Conservation (phyloP, 2,329 filamentous ascomycete genomes). For the Arachnomyces sp. region DNA sequence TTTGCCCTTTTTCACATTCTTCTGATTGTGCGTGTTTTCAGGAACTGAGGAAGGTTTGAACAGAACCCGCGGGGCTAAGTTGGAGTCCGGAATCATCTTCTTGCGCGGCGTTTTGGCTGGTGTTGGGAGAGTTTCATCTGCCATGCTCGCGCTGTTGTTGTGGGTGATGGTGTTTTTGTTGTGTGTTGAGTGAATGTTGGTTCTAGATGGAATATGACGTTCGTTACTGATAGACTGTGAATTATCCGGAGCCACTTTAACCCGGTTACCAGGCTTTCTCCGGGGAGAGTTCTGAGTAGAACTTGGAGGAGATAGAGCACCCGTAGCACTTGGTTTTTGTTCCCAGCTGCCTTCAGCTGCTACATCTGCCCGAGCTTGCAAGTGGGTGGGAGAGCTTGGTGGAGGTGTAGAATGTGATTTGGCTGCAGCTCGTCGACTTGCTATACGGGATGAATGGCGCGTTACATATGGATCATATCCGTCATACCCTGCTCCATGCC, state of each 20-base stretch:
- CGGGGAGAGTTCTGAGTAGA: constrained; percentile 21
- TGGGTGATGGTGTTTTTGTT: constrained; percentile 6
- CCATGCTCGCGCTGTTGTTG: constrained; percentile 19
- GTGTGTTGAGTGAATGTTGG: constrained; percentile 8
- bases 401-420: constrained; percentile 22
- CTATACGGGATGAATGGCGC: constrained; percentile 34
- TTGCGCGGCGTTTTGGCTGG: constrained; percentile 57
- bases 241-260: constrained; percentile 11
- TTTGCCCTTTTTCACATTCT: constrained; percentile 40
- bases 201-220: too few relatives aligned
- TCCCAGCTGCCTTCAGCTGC: constrained; percentile 13
- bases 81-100: constrained; percentile 39
- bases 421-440: constrained; percentile 21
- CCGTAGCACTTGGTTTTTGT: constrained; percentile 15
- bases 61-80: constrained; percentile 45
- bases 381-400: constrained; percentile 18
- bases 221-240: constrained; percentile 7
- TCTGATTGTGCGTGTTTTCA: constrained; percentile 40
- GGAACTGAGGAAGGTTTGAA: constrained; percentile 37
- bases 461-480: constrained; percentile 32
- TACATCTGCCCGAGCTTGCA: constrained; percentile 11
- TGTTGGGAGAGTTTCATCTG: constrained; percentile 49
- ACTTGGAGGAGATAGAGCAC: constrained; percentile 22
- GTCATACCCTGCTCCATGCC: constrained; percentile 39
- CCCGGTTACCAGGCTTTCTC: constrained; percentile 18